Base-by-base conservation (phyloP, 2,329 filamentous ascomycete genomes). In the Sphaceloma murrayae region DNA sequence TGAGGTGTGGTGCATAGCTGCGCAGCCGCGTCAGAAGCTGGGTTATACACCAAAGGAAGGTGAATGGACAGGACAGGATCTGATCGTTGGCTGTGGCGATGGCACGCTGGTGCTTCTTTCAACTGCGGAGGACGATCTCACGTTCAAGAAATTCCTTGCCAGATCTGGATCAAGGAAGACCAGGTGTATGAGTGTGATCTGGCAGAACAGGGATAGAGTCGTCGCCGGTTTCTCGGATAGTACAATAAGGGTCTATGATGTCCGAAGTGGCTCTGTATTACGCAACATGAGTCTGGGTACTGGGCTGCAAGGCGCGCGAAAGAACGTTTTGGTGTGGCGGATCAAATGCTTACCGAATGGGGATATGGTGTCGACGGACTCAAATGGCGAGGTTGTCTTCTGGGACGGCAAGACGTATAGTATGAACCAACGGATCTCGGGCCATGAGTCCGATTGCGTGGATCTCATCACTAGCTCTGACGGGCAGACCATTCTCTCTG, bases 151-250 rank as follows among this genome's bases (percentile, higher is more conserved):
- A 53, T 75, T 86, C 30, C 67, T 96, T 47, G 74, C 82, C 30
- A 74, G 85, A 51, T 81, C 85, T 2, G 79, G 84, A 2, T 81
- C 81, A 21, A 93, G 89, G 67, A 88, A 83, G 64, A 79, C 85
- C 24, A 81, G 89, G 56, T 89, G 94, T 58, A 78, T 96, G 56
- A 94, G 86, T 66, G 79, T 98, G 51, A 77, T 82, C 17, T 98
- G 93, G 65, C 87, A 95, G 64, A 82, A 84, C 52, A 78, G 82
- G 46, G 77, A 89, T 56, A 78, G 80, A 24, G 79, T 89, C 47
- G 77, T 95, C 31, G 87, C 89, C 26, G 91, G 91, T 16, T 96
- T 91, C 61, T 89, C 87, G n/a, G 89, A 98, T 66, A 88, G 87
- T 63, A 85, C 79, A n/a, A 91, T 98, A 52, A 82, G 89, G 50